These are phyloP conservation scores for Mortierella sp. DNA, from an alignment of 371 early-diverging fungal genomes.

Conservation along the genomic window DNA sequence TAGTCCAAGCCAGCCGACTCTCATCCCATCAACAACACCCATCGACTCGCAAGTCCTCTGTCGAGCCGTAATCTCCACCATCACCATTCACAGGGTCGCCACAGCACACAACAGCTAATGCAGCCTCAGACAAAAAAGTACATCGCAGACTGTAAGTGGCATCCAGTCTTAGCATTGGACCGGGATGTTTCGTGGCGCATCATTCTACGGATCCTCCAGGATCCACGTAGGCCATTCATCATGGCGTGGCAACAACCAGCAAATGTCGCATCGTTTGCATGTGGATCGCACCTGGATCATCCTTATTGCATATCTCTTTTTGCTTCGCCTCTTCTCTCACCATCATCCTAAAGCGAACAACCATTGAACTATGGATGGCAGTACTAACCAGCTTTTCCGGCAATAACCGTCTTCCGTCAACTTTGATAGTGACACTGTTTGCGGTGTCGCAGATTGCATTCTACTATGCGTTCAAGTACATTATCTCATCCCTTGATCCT, in stretches of 20 bases:
- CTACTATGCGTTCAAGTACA: slow-evolving; percentile 87
- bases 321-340: no score
- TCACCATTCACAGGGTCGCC: slow-evolving; percentile 2
- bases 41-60: not conserved
- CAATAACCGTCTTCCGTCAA: not conserved
- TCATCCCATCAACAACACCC: not conserved
- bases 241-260: no score
- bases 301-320: no score
- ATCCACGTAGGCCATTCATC: no score
- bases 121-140: slow-evolving; percentile 74
- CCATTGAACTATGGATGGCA: no score
- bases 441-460: slow-evolving; percentile 86
- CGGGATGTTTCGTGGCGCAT: no score
- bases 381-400: not conserved
- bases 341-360: no score
- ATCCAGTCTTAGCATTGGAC: not conserved
- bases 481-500: slow-evolving; percentile 80
- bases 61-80: not conserved
- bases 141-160: slow-evolving; percentile 67
- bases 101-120: slow-evolving; percentile 17
- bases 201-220: no score
- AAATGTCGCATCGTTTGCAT: no score
- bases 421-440: slow-evolving; percentile 71
- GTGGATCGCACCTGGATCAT: no score
- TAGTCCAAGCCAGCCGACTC: not conserved